phyloP scores from a whole-genome alignment of 2,329 filamentous ascomycete species.

The Colletotrichum lindemuthianum region DNA sequence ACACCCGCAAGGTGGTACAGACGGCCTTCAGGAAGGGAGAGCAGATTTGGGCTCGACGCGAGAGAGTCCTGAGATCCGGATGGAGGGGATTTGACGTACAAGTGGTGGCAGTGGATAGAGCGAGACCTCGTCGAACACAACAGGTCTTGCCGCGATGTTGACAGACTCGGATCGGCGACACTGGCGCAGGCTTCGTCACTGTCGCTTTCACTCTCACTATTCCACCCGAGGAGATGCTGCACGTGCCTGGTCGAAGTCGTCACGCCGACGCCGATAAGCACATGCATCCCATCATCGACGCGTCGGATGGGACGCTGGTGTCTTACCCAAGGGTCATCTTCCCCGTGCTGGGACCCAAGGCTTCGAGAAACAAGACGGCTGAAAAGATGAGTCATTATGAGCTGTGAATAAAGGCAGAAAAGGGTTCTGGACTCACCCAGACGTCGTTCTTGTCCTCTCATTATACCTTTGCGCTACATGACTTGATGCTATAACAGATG shows the following conservation, averaged over 20 bases:
- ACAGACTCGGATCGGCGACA: conserved; percentile 5
- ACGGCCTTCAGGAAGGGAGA: conserved; percentile 27
- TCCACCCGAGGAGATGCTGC: conserved; percentile 7
- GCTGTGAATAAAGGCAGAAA: neutral
- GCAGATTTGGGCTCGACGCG: conserved; percentile 33
- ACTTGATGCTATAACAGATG: no score
- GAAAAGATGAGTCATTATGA: conserved; percentile 12
- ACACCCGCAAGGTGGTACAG: conserved; percentile 32
- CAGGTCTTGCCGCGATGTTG: conserved; percentile 11
- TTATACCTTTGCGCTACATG: no score
- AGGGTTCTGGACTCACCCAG: no score
- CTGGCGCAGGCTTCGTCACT: conserved; percentile 1
- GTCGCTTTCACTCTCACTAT: no score
- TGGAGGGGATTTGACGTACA: conserved; percentile 34
- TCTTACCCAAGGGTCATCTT: conserved; percentile 23
- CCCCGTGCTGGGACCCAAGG: conserved; percentile 8
- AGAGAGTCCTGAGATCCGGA: conserved; percentile 36
- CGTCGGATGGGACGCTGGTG: conserved; percentile 10
- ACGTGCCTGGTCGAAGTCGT: conserved; percentile 2
- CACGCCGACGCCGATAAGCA: conserved; percentile 24
- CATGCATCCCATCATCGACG: conserved; percentile 24
- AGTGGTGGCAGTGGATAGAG: conserved; percentile 37
- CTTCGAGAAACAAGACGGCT: neutral
- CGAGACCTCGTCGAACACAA: conserved; percentile 33
- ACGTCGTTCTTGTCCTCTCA: no score